phyloP scores from a whole-genome alignment of 2,329 filamentous ascomycete genomes.

The Botrytis elliptica region DNA sequence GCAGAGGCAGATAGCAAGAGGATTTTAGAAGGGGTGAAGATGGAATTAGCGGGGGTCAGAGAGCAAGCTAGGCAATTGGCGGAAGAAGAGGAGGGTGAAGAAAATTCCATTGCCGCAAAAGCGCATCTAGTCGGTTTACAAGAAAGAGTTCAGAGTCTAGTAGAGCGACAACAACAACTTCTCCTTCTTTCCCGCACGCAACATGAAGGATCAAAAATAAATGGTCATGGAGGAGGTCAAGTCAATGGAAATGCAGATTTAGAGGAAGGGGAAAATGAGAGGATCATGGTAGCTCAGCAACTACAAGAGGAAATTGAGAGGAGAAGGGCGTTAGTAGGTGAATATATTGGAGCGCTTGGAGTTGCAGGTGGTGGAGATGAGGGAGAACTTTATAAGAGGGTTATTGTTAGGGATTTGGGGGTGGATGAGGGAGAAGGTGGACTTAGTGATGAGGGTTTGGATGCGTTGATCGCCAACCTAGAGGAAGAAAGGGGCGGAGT shows the following conservation, averaged over 20 bases:
- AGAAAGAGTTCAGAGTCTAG: constrained; percentile 32
- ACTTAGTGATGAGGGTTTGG: constrained; percentile 40
- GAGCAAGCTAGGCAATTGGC: constrained; percentile 58
- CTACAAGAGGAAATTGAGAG: constrained; percentile 54
- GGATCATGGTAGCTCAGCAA: constrained; percentile 57
- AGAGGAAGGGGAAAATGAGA: constrained; percentile 52
- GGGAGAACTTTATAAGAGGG: constrained; percentile 65
- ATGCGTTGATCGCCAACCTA: constrained; percentile 33
- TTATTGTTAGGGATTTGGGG: constrained; percentile 41
- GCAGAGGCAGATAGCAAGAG: constrained; percentile 66
- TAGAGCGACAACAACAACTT: constrained; percentile 50
- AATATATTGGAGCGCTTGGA: constrained; percentile 67
- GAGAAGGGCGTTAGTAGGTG: constrained; percentile 55
- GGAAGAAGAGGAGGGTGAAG: constrained; percentile 28
- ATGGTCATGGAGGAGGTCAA: constrained; percentile 44
- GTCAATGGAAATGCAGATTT: constrained; percentile 31
- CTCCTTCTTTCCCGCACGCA: constrained; percentile 43
- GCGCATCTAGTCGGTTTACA: constrained; percentile 30
- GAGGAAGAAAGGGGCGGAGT: constrained; percentile 27
- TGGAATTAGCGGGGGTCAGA: constrained; percentile 61
- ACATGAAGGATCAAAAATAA: constrained; percentile 48
- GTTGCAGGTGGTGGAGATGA: constrained; percentile 70
- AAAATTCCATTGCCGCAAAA: constrained; percentile 26
- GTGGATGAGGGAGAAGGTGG: constrained; percentile 43
- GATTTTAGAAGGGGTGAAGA: constrained; percentile 64